Percentiles rank a stretch among this genome's conserved stretches.
phyloP scores from a whole-genome alignment of 352 stramenopile genomes.

The Phytophthora hybrid region DNA sequence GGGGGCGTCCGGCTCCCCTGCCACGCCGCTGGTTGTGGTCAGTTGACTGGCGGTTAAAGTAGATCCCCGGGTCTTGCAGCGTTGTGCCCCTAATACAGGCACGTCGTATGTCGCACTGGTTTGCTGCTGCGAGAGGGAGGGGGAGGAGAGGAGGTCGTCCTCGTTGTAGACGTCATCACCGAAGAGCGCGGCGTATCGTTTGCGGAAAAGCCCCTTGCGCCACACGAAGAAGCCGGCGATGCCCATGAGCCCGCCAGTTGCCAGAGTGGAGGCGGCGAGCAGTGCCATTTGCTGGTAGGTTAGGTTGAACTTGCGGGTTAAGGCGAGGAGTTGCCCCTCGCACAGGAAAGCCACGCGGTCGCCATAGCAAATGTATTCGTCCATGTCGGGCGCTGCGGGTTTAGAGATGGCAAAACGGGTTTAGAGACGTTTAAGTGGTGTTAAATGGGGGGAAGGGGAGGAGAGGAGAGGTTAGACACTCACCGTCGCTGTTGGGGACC shows the following conservation, averaged over 20 bases:
- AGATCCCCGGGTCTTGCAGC: conserved; percentile 15
- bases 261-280: conserved; percentile 58
- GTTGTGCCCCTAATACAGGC: conserved; percentile 25
- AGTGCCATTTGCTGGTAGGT: conserved; percentile 80
- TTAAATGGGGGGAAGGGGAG: not conserved
- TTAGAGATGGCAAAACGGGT: conserved; percentile 5
- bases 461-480: not conserved
- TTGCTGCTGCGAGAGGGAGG: no score
- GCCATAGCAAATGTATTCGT: conserved; percentile 82
- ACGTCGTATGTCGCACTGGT: not conserved
- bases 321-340: conserved; percentile 73
- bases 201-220: conserved; percentile 74
- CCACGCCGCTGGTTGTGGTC: conserved; percentile 34
- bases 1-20: conserved; percentile 25
- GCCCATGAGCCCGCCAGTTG: conserved; percentile 66
- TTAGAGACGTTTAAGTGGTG: conserved; percentile 8
- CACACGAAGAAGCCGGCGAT: conserved; percentile 76
- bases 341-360: conserved; percentile 78
- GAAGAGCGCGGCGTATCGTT: conserved; percentile 77
- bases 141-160: not conserved
- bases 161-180: conserved; percentile 63
- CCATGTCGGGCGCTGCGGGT: conserved; percentile 15
- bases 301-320: conserved; percentile 81
- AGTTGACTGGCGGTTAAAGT: conserved; percentile 18
- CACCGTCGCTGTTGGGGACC: conserved; percentile 37